phyloP scores from a whole-genome alignment of 108 stramenopile species.

The Nitzschia sp. region DNA sequence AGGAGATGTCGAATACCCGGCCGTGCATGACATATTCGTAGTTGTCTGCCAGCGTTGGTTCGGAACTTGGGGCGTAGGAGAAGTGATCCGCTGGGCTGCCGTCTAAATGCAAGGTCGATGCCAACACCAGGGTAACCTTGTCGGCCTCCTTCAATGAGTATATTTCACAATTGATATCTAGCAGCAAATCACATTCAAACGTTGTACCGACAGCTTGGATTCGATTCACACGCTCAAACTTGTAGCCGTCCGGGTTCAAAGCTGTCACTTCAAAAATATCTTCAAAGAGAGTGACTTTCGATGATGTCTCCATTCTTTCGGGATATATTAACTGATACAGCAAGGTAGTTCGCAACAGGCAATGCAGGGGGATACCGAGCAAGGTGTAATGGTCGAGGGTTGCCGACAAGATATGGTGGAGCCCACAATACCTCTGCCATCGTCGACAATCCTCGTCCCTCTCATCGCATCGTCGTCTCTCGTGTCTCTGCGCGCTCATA shows the following conservation, averaged over 20 bases:
- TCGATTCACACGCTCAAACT: conserved; percentile 89
- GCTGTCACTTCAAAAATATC: conserved; percentile 95
- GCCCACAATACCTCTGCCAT: too few relatives aligned
- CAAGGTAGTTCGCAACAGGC: too few relatives aligned
- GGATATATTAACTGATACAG: too few relatives aligned
- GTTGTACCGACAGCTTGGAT: conserved; percentile 90
- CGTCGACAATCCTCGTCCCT: too few relatives aligned
- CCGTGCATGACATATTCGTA: conserved; percentile 99
- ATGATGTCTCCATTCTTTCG: conserved; percentile 58
- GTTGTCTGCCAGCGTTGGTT: conserved; percentile 88
- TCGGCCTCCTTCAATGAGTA: conserved; percentile 84
- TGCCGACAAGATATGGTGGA: too few relatives aligned
- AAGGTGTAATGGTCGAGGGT: too few relatives aligned
- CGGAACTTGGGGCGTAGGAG: conserved; percentile 69
- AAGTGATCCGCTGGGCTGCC: conserved; percentile 93
- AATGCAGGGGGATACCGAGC: too few relatives aligned
- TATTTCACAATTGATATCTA: conserved; percentile 96
- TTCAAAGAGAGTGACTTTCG: conserved; percentile 93
- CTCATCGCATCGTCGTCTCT: too few relatives aligned
- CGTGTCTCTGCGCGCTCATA: too few relatives aligned
- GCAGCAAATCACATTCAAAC: conserved; percentile 91
- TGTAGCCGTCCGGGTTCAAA: conserved; percentile 94
- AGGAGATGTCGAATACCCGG: conserved; percentile 89
- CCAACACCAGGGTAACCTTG: conserved; percentile 89
- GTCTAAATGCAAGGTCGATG: conserved; percentile 90